Conservation (phyloP, 2,329 filamentous ascomycete species). For the Aureobasidium lini region DNA sequence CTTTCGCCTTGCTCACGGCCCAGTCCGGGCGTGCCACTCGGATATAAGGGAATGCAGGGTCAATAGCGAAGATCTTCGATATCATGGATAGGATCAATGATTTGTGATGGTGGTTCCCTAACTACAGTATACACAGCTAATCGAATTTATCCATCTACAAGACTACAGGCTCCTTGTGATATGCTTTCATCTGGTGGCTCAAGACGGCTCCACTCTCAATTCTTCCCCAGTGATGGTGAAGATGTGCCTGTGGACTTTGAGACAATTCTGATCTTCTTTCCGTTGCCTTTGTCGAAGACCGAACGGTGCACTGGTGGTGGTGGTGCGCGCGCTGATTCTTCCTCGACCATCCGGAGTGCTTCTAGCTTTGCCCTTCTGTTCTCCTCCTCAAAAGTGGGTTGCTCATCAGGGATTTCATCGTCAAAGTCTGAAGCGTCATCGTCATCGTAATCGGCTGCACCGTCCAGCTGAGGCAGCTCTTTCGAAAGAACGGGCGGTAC, state of each 20-base stretch:
- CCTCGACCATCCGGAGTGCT: constrained; percentile 24
- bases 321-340: constrained; percentile 11
- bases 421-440: neutral
- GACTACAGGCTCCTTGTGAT: constrained; percentile 46
- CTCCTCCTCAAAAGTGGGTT: constrained; percentile 22
- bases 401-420: neutral
- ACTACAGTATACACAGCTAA: constrained; percentile 38
- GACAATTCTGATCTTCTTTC: constrained; percentile 16
- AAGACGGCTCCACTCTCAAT: constrained; percentile 43
- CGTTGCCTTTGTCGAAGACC: constrained; percentile 7
- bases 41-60: neutral
- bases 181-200: constrained; percentile 46
- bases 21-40: neutral
- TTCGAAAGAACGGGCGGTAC: neutral
- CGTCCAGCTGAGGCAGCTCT: neutral
- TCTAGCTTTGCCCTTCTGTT: constrained; percentile 30
- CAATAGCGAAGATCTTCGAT: neutral
- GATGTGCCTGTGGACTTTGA: constrained; percentile 31
- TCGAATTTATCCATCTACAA: constrained; percentile 44
- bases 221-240: constrained; percentile 27
- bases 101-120: constrained; percentile 47
- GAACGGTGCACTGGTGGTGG: constrained; percentile 4
- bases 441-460: neutral
- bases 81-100: constrained; percentile 37
- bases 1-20: neutral